A percentile compares a stretch with the other conserved stretches of the same genome.
Evolutionary conservation across 495 filamentous ascomycete species (phyloP).

Genomic region (Penicillium mononematosum): DNA sequence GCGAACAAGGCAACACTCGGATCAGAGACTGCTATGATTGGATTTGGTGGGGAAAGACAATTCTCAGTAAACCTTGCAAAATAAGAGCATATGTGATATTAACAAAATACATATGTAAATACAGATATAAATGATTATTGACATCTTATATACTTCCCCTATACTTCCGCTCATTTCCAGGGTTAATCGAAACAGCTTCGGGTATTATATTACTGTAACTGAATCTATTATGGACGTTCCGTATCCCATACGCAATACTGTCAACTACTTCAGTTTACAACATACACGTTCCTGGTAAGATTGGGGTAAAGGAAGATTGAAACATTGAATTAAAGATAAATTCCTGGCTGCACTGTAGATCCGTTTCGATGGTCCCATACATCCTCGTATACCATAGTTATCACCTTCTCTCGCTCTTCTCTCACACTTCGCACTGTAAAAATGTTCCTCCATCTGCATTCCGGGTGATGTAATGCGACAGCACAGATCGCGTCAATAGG

Average conservation of each 20-base stretch:
- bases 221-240: conserved; percentile 7
- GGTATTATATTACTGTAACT: conserved; percentile 26
- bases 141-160: background rate
- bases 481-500: conserved; percentile 8
- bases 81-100: background rate
- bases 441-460: conserved; percentile 5
- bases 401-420: background rate
- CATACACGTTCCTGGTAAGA: conserved; percentile 27
- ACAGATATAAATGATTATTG: no score
- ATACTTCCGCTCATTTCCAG: conserved; percentile 1
- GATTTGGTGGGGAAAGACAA: conserved; percentile 1
- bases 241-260: conserved; percentile 27
- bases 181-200: conserved; percentile 2
- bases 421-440: background rate
- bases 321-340: background rate
- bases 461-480: conserved; percentile 5
- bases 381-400: background rate
- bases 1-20: conserved; percentile 8
- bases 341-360: background rate
- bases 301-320: conserved; percentile 10
- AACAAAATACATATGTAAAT: no score
- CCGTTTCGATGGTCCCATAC: background rate
- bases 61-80: background rate
- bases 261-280: conserved; percentile 3
- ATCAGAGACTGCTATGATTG: conserved; percentile 5